Conservation (phyloP, 2,329 filamentous ascomycete genomes). For the Xylaria sp. region DNA sequence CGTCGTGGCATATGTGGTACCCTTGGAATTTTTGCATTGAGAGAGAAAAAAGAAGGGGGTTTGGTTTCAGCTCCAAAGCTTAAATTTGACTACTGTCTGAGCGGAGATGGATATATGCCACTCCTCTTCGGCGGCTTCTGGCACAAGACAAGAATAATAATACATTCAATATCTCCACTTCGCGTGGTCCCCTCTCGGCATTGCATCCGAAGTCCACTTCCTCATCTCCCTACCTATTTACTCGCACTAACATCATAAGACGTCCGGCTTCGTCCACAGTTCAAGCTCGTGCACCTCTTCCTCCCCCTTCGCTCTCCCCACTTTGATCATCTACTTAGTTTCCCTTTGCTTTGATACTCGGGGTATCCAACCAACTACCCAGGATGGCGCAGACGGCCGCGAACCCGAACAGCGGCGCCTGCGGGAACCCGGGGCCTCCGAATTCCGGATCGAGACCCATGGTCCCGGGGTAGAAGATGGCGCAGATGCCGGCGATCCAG, state of each 20-base stretch:
- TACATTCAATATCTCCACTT: not conserved
- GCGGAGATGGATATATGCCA: not conserved
- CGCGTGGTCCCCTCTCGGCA: not conserved
- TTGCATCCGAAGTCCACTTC: not conserved
- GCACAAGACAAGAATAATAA: not conserved
- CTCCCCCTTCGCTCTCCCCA: not conserved
- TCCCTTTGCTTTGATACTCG: conserved; percentile 20
- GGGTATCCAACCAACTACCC: conserved; percentile 37
- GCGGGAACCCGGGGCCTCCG: conserved; percentile 56
- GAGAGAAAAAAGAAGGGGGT: not conserved
- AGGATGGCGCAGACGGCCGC: conserved; percentile 42
- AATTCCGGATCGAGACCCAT: conserved; percentile 57
- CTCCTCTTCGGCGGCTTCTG: not conserved
- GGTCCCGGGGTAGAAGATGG: conserved; percentile 52
- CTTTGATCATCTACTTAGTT: not conserved
- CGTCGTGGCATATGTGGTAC: no score
- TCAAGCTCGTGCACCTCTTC: no score
- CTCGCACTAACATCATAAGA: no score
- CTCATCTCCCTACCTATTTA: not conserved
- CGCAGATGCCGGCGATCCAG: conserved; percentile 53
- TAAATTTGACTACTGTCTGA: not conserved
- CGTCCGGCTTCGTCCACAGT: not conserved
- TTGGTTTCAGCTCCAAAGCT: not conserved
- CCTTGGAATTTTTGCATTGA: not conserved
- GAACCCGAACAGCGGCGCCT: conserved; percentile 47